Evolutionary conservation across 78 protist genomes (phyloP).

Genomic region (Cavenderia fasciculata): DNA sequence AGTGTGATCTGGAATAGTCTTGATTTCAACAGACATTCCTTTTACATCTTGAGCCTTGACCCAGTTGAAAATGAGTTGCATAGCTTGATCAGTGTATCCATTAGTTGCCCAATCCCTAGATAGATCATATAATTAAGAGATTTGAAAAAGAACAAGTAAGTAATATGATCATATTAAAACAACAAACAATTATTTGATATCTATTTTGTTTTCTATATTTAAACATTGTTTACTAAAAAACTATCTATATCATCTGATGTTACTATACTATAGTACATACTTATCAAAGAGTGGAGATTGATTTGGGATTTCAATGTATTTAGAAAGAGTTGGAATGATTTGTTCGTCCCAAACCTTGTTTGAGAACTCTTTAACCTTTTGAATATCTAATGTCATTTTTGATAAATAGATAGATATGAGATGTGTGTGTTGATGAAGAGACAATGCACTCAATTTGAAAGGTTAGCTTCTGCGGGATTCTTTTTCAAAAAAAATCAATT

Average conservation of each 20-base stretch:
- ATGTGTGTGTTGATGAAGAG: too few species aligned
- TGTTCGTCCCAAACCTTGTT: conserved; percentile 66
- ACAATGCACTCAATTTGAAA: too few species aligned
- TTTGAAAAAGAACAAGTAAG: background rate
- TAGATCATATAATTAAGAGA: too few species aligned
- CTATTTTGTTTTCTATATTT: too few species aligned
- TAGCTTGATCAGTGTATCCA: conserved; percentile 87
- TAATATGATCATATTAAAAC: background rate
- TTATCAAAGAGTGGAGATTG: conserved; percentile 89
- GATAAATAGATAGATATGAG: too few species aligned
- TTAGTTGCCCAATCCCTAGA: conserved; percentile 85
- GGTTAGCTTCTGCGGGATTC: too few species aligned
- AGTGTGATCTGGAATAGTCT: conserved; percentile 75
- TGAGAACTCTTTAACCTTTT: conserved; percentile 39
- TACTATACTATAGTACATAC: conserved; percentile 16
- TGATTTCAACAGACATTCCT: conserved; percentile 71
- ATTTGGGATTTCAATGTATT: conserved; percentile 87
- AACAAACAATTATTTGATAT: too few species aligned
- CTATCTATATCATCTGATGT: too few species aligned
- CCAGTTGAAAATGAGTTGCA: conserved; percentile 81
- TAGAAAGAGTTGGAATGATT: conserved; percentile 63
- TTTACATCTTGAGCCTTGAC: conserved; percentile 73
- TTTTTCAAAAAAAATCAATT: too few species aligned
- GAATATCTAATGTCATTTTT: conserved; percentile 35
- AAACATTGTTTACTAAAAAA: too few species aligned